Evolutionary conservation across 2,329 filamentous ascomycete genomes (phyloP).

Genomic region (Colletotrichum lentis): DNA sequence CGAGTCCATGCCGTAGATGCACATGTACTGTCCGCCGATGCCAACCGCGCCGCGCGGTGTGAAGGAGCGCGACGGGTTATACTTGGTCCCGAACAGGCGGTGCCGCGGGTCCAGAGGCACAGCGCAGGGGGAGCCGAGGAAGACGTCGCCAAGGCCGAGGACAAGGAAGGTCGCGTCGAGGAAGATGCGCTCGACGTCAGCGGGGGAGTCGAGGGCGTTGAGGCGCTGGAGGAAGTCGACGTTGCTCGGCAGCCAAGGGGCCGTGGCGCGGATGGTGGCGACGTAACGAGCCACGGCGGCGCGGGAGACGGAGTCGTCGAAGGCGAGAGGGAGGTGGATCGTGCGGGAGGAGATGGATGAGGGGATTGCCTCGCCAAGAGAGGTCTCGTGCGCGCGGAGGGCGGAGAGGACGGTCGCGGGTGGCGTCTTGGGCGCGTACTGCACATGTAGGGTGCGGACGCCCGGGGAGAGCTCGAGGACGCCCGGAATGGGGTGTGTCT

Average conservation of each 20-base stretch:
- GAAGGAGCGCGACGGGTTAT: conserved; percentile 50
- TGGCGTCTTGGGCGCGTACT: conserved; percentile 40
- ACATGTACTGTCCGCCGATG: conserved; percentile 50
- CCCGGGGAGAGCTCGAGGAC: conserved; percentile 48
- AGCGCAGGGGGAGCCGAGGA: conserved; percentile 50
- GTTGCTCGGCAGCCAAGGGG: conserved; percentile 70
- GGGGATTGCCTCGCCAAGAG: conserved; percentile 39
- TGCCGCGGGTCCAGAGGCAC: conserved; percentile 49
- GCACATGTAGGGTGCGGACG: conserved; percentile 48
- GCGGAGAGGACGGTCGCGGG: conserved; percentile 40
- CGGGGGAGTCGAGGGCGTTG: conserved; percentile 44
- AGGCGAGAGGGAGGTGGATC: conserved; percentile 50
- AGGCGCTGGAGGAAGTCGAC: conserved; percentile 59
- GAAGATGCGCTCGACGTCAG: conserved; percentile 43
- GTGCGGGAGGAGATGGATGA: conserved; percentile 44
- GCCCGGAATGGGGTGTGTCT: conserved; percentile 41
- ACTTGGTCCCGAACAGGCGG: conserved; percentile 50
- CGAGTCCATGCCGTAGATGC: conserved; percentile 51
- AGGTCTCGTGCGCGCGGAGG: conserved; percentile 41
- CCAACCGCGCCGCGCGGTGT: conserved; percentile 49
- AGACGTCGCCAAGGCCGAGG: conserved; percentile 52
- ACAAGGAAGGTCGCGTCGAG: conserved; percentile 49
- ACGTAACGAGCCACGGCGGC: conserved; percentile 68
- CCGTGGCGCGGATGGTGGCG: conserved; percentile 67
- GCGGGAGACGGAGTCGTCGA: conserved; percentile 50